Conservation (phyloP, 2,329 filamentous ascomycete genomes). For the Thermomyces lanuginosus region DNA sequence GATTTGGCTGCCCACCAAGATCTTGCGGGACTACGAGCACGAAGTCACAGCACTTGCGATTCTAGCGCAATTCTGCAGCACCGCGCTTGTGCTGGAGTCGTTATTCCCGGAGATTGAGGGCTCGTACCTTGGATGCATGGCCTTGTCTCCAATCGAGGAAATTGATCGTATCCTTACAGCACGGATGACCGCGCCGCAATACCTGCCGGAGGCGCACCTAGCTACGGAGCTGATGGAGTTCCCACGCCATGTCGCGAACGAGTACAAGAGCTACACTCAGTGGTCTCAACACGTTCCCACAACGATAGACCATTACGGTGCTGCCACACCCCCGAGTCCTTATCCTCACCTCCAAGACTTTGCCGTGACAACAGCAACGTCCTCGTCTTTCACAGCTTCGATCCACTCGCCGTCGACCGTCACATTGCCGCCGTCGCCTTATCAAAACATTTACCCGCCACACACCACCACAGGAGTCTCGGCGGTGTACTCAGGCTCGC, state of each 20-base stretch:
- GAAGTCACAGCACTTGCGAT: conserved; percentile 67
- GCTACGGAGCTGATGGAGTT: conserved; percentile 55
- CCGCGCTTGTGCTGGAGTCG: conserved; percentile 72
- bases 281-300: conserved; percentile 30
- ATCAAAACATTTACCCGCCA: conserved; percentile 18
- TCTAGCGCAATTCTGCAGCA: conserved; percentile 80
- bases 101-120: conserved; percentile 83
- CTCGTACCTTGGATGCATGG: conserved; percentile 69
- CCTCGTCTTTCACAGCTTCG: conserved; percentile 25
- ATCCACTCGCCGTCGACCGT: conserved; percentile 25
- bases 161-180: conserved; percentile 61
- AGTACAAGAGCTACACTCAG: conserved; percentile 54
- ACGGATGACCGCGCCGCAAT: conserved; percentile 45
- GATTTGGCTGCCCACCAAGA: conserved; percentile 82
- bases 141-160: conserved; percentile 67
- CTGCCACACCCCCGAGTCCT: conserved; percentile 20
- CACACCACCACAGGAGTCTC: conserved; percentile 20
- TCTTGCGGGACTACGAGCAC: conserved; percentile 58
- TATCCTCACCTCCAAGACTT: conserved; percentile 19
- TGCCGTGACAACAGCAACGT: conserved; percentile 22
- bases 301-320: conserved; percentile 21
- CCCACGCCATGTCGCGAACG: conserved; percentile 50
- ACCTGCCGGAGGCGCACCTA: conserved; percentile 43
- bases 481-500: conserved; percentile 20
- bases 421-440: conserved; percentile 22